phyloP scores from a whole-genome alignment of 345 rosid species.

The Citrus sp. region DNA sequence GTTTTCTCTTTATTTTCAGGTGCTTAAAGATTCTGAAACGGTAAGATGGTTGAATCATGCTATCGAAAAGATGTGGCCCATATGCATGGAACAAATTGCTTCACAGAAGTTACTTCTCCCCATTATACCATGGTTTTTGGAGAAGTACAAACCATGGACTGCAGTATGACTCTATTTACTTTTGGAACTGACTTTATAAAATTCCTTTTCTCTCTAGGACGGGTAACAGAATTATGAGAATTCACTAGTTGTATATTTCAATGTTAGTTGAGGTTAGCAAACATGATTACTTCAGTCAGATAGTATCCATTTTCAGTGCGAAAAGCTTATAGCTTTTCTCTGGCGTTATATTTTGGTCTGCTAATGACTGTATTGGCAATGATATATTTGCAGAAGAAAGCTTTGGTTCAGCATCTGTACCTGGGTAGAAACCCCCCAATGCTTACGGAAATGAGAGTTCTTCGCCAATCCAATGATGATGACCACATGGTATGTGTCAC shows the following conservation, averaged over 20 bases:
- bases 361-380: conserved; percentile 1
- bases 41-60: conserved; percentile 92
- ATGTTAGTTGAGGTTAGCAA: background rate
- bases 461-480: conserved; percentile 57
- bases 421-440: conserved; percentile 89
- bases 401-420: conserved; percentile 68
- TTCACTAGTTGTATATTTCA: background rate
- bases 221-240: background rate
- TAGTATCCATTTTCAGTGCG: background rate
- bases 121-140: conserved; percentile 93
- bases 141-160: conserved; percentile 97
- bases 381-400: conserved; percentile 58
- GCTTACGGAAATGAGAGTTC: conserved; percentile 77
- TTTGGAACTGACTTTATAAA: background rate
- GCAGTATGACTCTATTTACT: conserved; percentile 45
- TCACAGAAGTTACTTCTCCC: conserved; percentile 93
- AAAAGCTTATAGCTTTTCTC: background rate
- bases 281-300: background rate
- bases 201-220: background rate
- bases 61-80: conserved; percentile 85
- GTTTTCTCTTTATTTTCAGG: conserved; percentile 37
- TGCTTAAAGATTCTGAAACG: conserved; percentile 79
- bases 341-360: background rate
- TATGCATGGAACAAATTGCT: conserved; percentile 84
- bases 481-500: conserved; percentile 71